Conservation (phyloP, 352 stramenopile genomes). For the Phytophthora melonis region DNA sequence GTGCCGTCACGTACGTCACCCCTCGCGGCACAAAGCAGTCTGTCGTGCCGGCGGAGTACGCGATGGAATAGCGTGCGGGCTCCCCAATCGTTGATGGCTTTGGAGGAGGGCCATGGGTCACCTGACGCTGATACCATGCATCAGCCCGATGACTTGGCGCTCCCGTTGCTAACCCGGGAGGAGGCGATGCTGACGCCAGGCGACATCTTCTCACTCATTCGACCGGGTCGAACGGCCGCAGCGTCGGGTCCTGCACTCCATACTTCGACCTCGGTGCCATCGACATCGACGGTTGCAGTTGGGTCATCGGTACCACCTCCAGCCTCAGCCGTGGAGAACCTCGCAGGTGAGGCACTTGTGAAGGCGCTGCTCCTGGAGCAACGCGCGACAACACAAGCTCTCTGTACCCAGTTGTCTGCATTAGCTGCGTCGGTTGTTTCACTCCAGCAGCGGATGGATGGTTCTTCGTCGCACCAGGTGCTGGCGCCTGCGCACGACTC, state of each 20-base stretch:
- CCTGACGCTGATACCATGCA: neutral
- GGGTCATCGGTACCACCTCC: neutral
- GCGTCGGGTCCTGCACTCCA: neutral
- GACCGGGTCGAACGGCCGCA: too few species aligned
- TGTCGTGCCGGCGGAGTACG: neutral
- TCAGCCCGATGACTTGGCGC: neutral
- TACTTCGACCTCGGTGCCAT: neutral
- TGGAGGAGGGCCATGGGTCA: neutral
- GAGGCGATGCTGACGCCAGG: constrained; percentile 3
- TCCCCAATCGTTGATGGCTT: too few species aligned
- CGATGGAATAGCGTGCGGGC: too few species aligned
- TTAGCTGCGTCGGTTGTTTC: neutral
- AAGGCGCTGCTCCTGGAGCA: neutral
- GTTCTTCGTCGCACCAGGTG: too few species aligned
- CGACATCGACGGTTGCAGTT: neutral
- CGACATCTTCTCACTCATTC: neutral
- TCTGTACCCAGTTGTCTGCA: neutral
- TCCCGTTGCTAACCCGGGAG: constrained; percentile 8
- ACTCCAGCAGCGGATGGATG: neutral
- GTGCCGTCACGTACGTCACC: neutral
- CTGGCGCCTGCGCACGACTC: too few species aligned
- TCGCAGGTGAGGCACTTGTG: neutral
- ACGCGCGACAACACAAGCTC: neutral
- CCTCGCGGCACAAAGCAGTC: neutral
- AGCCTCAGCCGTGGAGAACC: neutral